A percentile compares a stretch with the other conserved stretches of the same genome.
phyloP scores from a whole-genome alignment of 179 eudicot species.

The Silene vulgaris region DNA sequence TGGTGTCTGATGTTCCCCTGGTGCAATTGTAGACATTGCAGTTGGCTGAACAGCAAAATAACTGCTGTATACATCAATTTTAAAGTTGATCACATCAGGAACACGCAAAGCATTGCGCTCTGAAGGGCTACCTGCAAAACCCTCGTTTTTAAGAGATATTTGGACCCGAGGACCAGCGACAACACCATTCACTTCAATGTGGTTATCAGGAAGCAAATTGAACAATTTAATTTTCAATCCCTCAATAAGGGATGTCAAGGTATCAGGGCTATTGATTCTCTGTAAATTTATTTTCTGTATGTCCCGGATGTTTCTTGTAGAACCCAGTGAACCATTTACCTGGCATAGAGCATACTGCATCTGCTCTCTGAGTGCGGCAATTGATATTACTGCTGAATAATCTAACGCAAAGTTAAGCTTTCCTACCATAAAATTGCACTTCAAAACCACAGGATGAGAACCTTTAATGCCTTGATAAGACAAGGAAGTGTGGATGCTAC shows the following conservation, averaged over 20 bases:
- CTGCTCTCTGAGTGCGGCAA: constrained; percentile 45
- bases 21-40: constrained; percentile 32
- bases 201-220: constrained; percentile 54
- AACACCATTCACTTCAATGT: constrained; percentile 51
- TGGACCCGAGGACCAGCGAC: constrained; percentile 59
- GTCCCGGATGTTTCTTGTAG: constrained; percentile 32
- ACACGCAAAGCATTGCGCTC: constrained; percentile 23
- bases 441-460: constrained; percentile 39
- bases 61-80: constrained; percentile 39
- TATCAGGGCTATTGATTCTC: constrained; percentile 23
- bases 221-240: constrained; percentile 38
- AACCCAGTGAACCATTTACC: constrained; percentile 27
- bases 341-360: constrained; percentile 34
- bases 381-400: constrained; percentile 37
- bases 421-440: constrained; percentile 58
- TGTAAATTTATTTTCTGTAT: constrained; percentile 25
- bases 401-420: constrained; percentile 55
- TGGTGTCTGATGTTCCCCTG: constrained; percentile 30
- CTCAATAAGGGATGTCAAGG: constrained; percentile 32
- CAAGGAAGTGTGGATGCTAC: constrained; percentile 42
- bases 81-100: constrained; percentile 36
- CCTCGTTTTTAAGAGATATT: constrained; percentile 45
- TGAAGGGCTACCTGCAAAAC: constrained; percentile 22
- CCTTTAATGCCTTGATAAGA: constrained; percentile 35
- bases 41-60: constrained; percentile 61